Percentiles rank a stretch among this genome's conserved stretches.
Evolutionary conservation across 768 basidiomycete genomes (phyloP).

Genomic region (Calocybe cyanea): DNA sequence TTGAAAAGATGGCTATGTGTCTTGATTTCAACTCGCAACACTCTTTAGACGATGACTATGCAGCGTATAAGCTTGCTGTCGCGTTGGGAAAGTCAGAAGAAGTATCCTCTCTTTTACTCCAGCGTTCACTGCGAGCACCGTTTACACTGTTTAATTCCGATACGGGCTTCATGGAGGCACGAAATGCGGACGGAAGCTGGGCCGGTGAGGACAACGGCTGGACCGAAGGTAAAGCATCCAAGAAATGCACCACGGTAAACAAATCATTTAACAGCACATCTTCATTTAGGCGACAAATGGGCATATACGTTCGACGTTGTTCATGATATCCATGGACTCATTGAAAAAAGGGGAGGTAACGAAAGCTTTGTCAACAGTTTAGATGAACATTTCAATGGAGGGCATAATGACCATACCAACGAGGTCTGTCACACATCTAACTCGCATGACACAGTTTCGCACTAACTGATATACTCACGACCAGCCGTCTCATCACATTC

Average conservation of each 20-base stretch:
- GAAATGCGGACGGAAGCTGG: slow-evolving; percentile 64
- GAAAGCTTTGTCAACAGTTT: slow-evolving; percentile 60
- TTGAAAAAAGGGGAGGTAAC: slow-evolving; percentile 63
- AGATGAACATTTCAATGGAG: slow-evolving; percentile 54
- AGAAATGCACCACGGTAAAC: neutral
- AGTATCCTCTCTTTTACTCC: slow-evolving; percentile 42
- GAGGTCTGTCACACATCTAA: no score
- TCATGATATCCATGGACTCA: slow-evolving; percentile 64
- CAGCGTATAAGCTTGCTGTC: slow-evolving; percentile 58
- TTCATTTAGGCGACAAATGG: slow-evolving; percentile 41
- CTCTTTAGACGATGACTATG: slow-evolving; percentile 69
- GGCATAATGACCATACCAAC: slow-evolving; percentile 80
- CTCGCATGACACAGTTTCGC: no score
- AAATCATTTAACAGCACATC: neutral
- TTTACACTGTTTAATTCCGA: slow-evolving; percentile 64
- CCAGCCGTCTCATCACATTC: slow-evolving; percentile 83
- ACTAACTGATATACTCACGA: neutral
- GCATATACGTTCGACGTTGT: slow-evolving; percentile 78
- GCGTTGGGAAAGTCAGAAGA: slow-evolving; percentile 48
- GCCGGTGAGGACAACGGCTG: slow-evolving; percentile 71
- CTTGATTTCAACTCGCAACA: neutral
- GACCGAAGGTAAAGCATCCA: slow-evolving; percentile 60
- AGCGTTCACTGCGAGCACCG: slow-evolving; percentile 53
- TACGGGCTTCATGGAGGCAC: slow-evolving; percentile 82
- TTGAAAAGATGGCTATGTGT: slow-evolving; percentile 4